Percentiles rank a stretch among this genome's conserved stretches.
Conservation (phyloP, 2,329 filamentous ascomycete species). For the Myriosclerotinia duriaeana region DNA sequence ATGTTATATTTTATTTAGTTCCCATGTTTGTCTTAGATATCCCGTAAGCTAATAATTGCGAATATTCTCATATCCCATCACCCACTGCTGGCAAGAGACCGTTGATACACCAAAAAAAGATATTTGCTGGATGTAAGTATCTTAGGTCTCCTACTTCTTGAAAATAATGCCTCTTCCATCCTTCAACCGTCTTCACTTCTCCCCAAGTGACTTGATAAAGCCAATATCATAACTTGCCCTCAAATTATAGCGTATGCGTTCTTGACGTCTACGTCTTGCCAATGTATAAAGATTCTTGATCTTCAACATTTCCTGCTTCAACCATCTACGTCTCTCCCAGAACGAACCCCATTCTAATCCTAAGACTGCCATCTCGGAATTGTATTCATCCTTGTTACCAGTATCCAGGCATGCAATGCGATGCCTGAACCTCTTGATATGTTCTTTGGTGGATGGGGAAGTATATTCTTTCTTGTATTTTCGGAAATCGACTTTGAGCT, state of each 20-base stretch:
- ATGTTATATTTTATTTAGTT: neutral
- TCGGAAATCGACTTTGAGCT: neutral
- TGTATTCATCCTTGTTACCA: fast-evolving
- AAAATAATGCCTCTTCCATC: neutral
- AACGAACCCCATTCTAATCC: neutral
- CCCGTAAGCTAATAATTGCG: neutral
- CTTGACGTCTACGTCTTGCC: conserved; percentile 1
- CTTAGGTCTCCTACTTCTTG: neutral
- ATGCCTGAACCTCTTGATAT: neutral
- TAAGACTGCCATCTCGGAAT: neutral
- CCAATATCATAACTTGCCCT: conserved; percentile 13
- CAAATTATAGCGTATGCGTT: neutral
- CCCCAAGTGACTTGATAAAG: conserved; percentile 6
- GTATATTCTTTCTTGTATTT: conserved; percentile 13
- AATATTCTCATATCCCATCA: neutral
- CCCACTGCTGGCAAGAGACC: neutral
- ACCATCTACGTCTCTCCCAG: conserved; percentile 14
- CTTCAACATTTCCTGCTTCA: conserved; percentile 11
- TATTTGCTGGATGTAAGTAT: conserved; percentile 8
- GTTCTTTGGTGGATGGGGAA: neutral
- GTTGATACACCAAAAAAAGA: conserved; percentile 14
- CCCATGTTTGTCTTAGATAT: conserved; percentile 1
- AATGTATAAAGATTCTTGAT: neutral
- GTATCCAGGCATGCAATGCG: neutral
- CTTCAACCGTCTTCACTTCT: neutral